phyloP scores from a whole-genome alignment of 202 grass and related monocot species.

The Carex arenaria region DNA sequence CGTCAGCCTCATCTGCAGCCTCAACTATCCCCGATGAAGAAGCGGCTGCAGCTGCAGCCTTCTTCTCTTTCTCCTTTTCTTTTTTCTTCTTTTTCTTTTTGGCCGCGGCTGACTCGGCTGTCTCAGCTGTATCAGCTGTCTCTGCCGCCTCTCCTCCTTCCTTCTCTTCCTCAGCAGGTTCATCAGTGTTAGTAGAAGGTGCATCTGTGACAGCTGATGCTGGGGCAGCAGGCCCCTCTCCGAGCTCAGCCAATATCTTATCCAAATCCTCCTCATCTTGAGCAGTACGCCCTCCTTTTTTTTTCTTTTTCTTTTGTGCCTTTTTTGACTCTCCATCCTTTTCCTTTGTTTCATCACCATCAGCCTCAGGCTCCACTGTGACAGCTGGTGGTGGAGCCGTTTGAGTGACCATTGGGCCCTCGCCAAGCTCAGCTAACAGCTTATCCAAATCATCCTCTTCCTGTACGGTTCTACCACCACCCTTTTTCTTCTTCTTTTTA shows the following conservation, averaged over 20 bases:
- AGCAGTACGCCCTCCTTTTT: constrained; percentile 82
- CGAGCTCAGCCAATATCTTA: constrained; percentile 83
- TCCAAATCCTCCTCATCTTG: constrained; percentile 94
- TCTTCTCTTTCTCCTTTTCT: constrained; percentile 91
- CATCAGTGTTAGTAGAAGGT: constrained; percentile 17
- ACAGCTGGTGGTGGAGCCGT: not conserved
- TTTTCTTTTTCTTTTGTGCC: constrained; percentile 96
- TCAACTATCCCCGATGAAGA: constrained; percentile 41
- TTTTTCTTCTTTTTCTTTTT: constrained; percentile 99
- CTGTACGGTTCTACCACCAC: constrained; percentile 69
- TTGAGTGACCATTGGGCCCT: not conserved
- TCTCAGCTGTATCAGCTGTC: constrained; percentile 29
- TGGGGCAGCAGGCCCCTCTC: constrained; percentile 5
- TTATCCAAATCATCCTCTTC: constrained; percentile 97
- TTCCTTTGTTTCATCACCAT: constrained; percentile 1
- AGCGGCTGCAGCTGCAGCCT: constrained; percentile 55
- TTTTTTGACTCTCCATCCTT: constrained; percentile 31
- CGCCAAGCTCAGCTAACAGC: constrained; percentile 65
- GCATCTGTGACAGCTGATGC: not conserved
- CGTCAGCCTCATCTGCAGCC: constrained; percentile 31
- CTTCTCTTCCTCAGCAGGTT: constrained; percentile 50
- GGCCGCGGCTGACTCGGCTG: constrained; percentile 59
- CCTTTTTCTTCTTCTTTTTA: constrained; percentile 98
- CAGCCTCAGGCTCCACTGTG: constrained; percentile 23
- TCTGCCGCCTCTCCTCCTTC: constrained; percentile 53